Evolutionary conservation across 495 filamentous ascomycete genomes (phyloP).

Genomic region (Penicillium longicatenatum): DNA sequence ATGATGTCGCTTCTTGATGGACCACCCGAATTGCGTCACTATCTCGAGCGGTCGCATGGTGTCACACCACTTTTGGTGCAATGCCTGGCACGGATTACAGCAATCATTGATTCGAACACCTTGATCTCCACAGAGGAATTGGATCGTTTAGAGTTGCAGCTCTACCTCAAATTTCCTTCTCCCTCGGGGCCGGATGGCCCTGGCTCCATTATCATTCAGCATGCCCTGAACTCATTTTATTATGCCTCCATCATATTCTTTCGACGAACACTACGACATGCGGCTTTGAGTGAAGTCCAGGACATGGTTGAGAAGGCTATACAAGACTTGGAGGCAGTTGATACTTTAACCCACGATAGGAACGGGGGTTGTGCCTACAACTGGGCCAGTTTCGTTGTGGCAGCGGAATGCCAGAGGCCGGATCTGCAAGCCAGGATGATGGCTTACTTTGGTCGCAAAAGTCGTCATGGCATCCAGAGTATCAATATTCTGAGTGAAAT

Average conservation of each 20-base stretch:
- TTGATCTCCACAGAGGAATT: conserved; percentile 13
- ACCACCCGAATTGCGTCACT: conserved; percentile 20
- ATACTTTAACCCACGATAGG: conserved; percentile 16
- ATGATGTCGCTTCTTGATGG: conserved; percentile 24
- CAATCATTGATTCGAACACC: conserved; percentile 15
- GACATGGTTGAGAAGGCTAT: conserved; percentile 30
- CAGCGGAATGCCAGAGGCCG: conserved; percentile 26
- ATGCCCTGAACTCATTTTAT: conserved; percentile 32
- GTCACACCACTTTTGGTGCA: conserved; percentile 24
- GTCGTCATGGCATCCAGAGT: conserved; percentile 26
- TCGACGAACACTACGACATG: conserved; percentile 23
- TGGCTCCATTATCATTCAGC: conserved; percentile 23
- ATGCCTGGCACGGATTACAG: conserved; percentile 21
- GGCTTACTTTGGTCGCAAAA: conserved; percentile 24
- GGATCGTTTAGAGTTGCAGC: conserved; percentile 24
- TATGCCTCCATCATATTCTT: conserved; percentile 32
- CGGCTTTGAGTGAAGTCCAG: conserved; percentile 20
- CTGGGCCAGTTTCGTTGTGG: conserved; percentile 32
- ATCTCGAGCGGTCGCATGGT: conserved; percentile 30
- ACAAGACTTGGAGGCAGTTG: conserved; percentile 26
- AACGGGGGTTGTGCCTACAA: conserved; percentile 29
- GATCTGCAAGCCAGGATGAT: conserved; percentile 27
- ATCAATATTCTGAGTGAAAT: conserved; percentile 25
- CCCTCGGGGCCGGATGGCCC: conserved; percentile 10
- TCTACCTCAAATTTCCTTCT: conserved; percentile 27